Conservation (phyloP, 306 rosid species). For the Senna tora region DNA sequence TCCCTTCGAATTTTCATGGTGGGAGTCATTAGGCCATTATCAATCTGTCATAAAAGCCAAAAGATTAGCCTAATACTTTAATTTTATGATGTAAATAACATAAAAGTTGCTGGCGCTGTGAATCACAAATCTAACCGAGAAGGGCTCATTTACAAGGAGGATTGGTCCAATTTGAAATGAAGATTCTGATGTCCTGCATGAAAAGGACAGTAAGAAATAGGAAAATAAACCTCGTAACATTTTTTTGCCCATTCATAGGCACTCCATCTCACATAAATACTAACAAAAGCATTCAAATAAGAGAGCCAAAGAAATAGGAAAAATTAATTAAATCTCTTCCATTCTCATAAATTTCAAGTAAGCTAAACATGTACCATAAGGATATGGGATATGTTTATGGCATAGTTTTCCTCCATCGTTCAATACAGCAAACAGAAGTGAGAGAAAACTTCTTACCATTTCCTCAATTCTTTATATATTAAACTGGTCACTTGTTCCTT, state of each 20-base stretch:
- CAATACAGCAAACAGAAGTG: slow-evolving; percentile 18
- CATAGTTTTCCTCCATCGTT: not conserved
- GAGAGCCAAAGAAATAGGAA: not conserved
- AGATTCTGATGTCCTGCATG: slow-evolving; percentile 71
- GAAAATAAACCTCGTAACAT: not conserved
- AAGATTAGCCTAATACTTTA: slow-evolving; percentile 32
- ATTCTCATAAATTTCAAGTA: slow-evolving; percentile 17
- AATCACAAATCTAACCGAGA: slow-evolving; percentile 63
- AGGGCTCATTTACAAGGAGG: slow-evolving; percentile 74
- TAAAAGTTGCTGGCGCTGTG: not conserved
- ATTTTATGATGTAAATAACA: slow-evolving; percentile 7
- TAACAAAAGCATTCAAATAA: not conserved
- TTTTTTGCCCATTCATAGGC: not conserved
- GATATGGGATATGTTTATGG: not conserved
- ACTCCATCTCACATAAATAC: not conserved
- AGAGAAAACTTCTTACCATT: slow-evolving; percentile 57
- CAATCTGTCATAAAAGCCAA: slow-evolving; percentile 64
- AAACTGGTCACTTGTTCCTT: slow-evolving; percentile 55
- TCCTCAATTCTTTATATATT: slow-evolving; percentile 62
- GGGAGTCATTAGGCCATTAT: slow-evolving; percentile 85
- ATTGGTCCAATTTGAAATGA: slow-evolving; percentile 91
- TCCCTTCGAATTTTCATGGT: slow-evolving; percentile 93
- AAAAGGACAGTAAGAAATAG: slow-evolving; percentile 19
- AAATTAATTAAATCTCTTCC: slow-evolving; percentile 28
- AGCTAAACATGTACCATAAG: slow-evolving; percentile 9